Base-by-base conservation (phyloP, 2,329 filamentous ascomycete genomes). In the Calonectria fujianensis region DNA sequence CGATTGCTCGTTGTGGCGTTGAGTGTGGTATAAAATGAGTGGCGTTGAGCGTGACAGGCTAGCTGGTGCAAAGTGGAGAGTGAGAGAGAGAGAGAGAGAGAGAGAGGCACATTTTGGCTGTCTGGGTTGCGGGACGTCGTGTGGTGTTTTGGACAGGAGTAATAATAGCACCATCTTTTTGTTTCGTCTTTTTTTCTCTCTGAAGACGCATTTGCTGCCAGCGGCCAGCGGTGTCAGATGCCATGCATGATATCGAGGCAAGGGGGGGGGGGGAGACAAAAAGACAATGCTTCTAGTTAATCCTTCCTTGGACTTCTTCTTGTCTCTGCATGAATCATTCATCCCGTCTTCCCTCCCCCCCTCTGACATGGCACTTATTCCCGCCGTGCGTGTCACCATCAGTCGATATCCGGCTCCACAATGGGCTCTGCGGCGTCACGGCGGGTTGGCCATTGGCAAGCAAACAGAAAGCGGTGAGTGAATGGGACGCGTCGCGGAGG, bases 391-490 rank as follows among this genome's bases (percentile, higher is more conserved):
- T 64, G 61, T 64, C 61, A 48, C 45, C 67, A 70, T 70, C 59
- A 45, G 69, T 39, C 69, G 59, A 70, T 64, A 18, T 51, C 61
- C 31, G 69, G 69, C 57, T 61, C 69, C 69, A 70, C 69, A 64
- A 14, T 29, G 31, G 24, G 8, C 61, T 32, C 39, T 24, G 54
- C 65, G 39, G 59, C 66, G 65, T 51, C 54, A 50, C 27, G 68
- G 41, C 48, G 68, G 68, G 41, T 27, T 24, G 35, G 14, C 31
- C 29, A 65, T 64, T 50, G 50, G 57, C 66, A 69, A 64, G 10
- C 66, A 52, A 39, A 35, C 14, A 66, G 37, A 69, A 73, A 66
- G 72, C 72, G 72, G 72, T 73, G 72, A 70, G 50, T 27, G 9
- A 29, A 48, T 20, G 16, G 39, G 39, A 32, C 61, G 59, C 59